These are phyloP conservation scores for Zygoascus flipseniorum DNA, from an alignment of 805 yeast genomes.

Conservation along the genomic window DNA sequence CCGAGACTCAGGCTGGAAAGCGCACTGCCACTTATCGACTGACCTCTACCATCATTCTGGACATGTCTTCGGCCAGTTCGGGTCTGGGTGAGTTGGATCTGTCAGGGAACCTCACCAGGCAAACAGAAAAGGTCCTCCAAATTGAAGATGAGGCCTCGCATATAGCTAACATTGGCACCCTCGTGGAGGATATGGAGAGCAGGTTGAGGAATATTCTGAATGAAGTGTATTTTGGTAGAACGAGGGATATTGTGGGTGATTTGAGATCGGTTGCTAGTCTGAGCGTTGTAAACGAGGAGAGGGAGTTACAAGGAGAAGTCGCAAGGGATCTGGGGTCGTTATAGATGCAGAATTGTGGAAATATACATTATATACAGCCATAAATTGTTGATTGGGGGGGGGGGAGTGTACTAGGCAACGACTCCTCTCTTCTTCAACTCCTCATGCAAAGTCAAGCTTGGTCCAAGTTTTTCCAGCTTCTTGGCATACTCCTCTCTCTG, in stretches of 20 bases:
- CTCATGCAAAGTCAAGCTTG: neutral
- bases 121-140: slow-evolving; percentile 44
- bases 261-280: slow-evolving; percentile 39
- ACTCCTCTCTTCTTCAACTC: neutral
- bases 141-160: slow-evolving; percentile 54
- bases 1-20: slow-evolving; percentile 31
- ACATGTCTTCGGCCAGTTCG: slow-evolving; percentile 39
- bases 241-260: slow-evolving; percentile 77
- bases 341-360: neutral
- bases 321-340: slow-evolving; percentile 28
- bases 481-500: neutral
- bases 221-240: slow-evolving; percentile 92
- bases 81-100: slow-evolving; percentile 38
- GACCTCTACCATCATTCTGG: slow-evolving; percentile 83
- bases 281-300: slow-evolving; percentile 31
- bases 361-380: neutral
- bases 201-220: slow-evolving; percentile 80
- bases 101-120: slow-evolving; percentile 83
- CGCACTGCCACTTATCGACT: slow-evolving; percentile 51
- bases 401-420: neutral
- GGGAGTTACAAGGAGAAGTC: slow-evolving; percentile 34
- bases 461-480: neutral
- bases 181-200: slow-evolving; percentile 82
- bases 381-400: neutral
- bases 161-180: slow-evolving; percentile 72